Evolutionary conservation across 371 early-diverging fungal genomes (phyloP), one percentile per base, ranked within the genome.

Genomic region (Mortierella sp.): DNA sequence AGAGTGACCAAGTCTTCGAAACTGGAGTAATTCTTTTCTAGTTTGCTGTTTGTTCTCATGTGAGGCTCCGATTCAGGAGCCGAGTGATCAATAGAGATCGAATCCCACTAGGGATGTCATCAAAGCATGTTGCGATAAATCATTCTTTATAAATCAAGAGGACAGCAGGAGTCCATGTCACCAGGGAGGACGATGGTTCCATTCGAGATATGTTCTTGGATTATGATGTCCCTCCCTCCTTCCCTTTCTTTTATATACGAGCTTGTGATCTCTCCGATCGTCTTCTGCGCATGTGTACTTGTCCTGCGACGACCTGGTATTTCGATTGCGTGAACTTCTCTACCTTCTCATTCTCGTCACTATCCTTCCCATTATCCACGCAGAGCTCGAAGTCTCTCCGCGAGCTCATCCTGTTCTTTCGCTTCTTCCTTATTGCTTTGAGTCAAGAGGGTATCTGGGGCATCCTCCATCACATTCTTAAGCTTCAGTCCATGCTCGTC

Each of bases 401-500:
- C 83, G 60, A 94, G 83, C 46, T 89, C 90, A 48, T 91, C 89
- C 62, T 93, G 92, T 68, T 94, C 89, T 53, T 83, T 71, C 45
- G 45, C 5, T 16, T 66, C 75, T 53, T 70, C 69, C 43, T 75
- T 70, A 58, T 51, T 72, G 46, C 62, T 26, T 44, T 64, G 59
- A 58, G 46, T 62, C 46, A 68, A 25, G 52, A 66, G 71, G 66
- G 87, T 83, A 23, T 84, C 85, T 11, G 82, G 85, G 18, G 89
- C 72, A 56, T 83, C 83, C 29, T 84, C 82, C 43, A 93, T 80
- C 57, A 83, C 82, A 37, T 86, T 83, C 59, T 93, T 92, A 61
- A 96, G 80, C 77, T 95, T 97, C 64, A 98, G 76, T 2, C 97
- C 97, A 79, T 94, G 92, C 72, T 96, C 96, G 69, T 98, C 98